phyloP scores from a whole-genome alignment of 306 rosid species.

The Begonia masoniana region DNA sequence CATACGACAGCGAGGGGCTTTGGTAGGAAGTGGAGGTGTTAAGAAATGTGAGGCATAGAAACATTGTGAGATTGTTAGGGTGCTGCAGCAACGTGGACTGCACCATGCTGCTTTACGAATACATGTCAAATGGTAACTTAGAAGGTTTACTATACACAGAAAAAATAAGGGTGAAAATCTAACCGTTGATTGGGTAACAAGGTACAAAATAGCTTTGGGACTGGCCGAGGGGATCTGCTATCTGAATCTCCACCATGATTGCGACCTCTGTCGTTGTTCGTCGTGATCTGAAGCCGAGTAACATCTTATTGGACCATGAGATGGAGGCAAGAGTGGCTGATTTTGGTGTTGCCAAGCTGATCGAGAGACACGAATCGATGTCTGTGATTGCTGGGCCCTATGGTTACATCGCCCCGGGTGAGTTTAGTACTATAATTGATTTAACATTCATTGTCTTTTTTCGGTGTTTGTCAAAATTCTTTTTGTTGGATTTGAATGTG shows the following conservation, averaged over 20 bases:
- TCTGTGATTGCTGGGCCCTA: conserved; percentile 94
- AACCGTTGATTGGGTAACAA: conserved; percentile 59
- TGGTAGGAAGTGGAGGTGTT: conserved; percentile 92
- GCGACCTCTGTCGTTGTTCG: conserved; percentile 82
- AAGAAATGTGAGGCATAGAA: conserved; percentile 90
- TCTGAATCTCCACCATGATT: conserved; percentile 95
- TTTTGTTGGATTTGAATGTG: conserved; percentile 2
- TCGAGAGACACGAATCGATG: conserved; percentile 75
- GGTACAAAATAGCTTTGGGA: conserved; percentile 78
- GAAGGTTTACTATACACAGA: conserved; percentile 65
- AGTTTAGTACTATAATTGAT: background rate
- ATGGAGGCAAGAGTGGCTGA: conserved; percentile 96
- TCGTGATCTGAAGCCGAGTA: conserved; percentile 87
- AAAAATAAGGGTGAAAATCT: conserved; percentile 65
- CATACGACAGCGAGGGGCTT: conserved; percentile 70
- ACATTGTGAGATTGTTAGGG: conserved; percentile 84
- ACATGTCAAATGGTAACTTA: conserved; percentile 80
- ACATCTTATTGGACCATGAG: conserved; percentile 66
- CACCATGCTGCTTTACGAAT: conserved; percentile 88
- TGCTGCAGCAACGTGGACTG: conserved; percentile 82
- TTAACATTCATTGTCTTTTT: background rate
- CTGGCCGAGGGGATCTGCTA: conserved; percentile 95
- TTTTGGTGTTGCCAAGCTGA: conserved; percentile 87
- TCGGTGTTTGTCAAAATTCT: conserved; percentile 1
- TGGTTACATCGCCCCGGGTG: conserved; percentile 98